Evolutionary conservation across 2,329 filamentous ascomycete species (phyloP).

Genomic region (Neofusicoccum laricinum): DNA sequence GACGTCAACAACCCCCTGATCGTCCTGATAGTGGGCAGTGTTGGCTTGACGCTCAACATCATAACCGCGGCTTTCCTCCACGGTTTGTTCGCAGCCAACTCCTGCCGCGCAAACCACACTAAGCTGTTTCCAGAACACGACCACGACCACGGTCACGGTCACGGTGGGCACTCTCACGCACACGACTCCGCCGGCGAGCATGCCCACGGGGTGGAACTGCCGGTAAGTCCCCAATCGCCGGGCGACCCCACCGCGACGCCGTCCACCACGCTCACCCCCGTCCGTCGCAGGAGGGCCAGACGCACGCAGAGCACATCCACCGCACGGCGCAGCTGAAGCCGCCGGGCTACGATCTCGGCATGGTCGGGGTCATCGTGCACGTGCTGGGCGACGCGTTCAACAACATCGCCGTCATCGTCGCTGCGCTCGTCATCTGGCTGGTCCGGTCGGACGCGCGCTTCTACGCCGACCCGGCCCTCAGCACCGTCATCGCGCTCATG

Average conservation of each 20-base stretch:
- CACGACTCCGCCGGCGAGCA: neutral
- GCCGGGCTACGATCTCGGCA: slow-evolving; percentile 57
- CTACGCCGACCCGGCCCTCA: slow-evolving; percentile 70
- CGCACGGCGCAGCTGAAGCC: slow-evolving; percentile 23
- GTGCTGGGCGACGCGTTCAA: slow-evolving; percentile 71
- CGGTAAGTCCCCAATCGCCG: neutral
- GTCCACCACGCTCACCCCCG: neutral
- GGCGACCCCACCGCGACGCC: no score
- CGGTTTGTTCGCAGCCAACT: slow-evolving; percentile 39
- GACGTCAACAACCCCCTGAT: slow-evolving; percentile 63
- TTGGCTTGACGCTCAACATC: slow-evolving; percentile 66
- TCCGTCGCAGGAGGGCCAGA: slow-evolving; percentile 13
- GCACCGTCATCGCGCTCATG: slow-evolving; percentile 69
- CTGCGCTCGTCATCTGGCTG: slow-evolving; percentile 68
- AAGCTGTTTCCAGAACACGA: neutral
- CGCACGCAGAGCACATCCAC: slow-evolving; percentile 28
- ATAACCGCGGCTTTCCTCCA: slow-evolving; percentile 65
- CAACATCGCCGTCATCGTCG: slow-evolving; percentile 71
- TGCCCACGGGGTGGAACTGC: neutral
- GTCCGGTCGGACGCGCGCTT: slow-evolving; percentile 56
- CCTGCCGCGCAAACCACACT: no score
- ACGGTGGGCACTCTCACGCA: neutral
- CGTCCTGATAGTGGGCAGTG: slow-evolving; percentile 66
- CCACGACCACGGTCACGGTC: neutral
- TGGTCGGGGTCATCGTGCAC: slow-evolving; percentile 69